Evolutionary conservation across 2,329 filamentous ascomycete genomes (phyloP).

Genomic region (Dryadomyces quercus-mongolicae): DNA sequence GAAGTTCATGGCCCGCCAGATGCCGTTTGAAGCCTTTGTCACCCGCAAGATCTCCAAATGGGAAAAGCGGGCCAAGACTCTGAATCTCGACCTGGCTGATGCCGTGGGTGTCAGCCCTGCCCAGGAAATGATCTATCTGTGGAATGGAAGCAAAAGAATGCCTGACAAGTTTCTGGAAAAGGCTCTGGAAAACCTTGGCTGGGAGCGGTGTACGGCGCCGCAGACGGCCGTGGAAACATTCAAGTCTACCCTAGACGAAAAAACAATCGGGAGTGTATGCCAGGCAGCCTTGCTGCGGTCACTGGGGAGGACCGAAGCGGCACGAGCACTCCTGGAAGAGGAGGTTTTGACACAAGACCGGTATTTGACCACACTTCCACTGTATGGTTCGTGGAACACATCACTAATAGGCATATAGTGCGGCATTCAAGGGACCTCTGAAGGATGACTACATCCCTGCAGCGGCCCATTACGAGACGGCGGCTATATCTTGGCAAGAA

Average conservation of each 20-base stretch:
- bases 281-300: constrained; percentile 54
- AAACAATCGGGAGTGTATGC: constrained; percentile 53
- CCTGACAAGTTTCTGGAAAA: constrained; percentile 47
- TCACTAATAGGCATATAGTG: constrained; percentile 22
- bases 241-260: constrained; percentile 43
- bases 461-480: constrained; percentile 76
- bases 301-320: constrained; percentile 49
- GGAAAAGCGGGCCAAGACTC: constrained; percentile 61
- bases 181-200: constrained; percentile 52
- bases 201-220: constrained; percentile 44
- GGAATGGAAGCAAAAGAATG: constrained; percentile 85
- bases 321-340: constrained; percentile 50
- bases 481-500: constrained; percentile 68
- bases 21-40: constrained; percentile 84
- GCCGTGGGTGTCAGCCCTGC: constrained; percentile 70
- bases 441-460: constrained; percentile 63
- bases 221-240: constrained; percentile 30
- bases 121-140: constrained; percentile 88
- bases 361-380: constrained; percentile 19
- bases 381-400: too few relatives aligned
- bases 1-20: constrained; percentile 74
- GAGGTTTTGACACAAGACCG: constrained; percentile 54
- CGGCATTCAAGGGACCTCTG: constrained; percentile 42
- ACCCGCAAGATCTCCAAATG: constrained; percentile 77
- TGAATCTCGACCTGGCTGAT: constrained; percentile 60